Evolutionary conservation across 2,329 filamentous ascomycete genomes (phyloP), one percentile per base, ranked within the genome.

Genomic region (Colletotrichum limetticola): DNA sequence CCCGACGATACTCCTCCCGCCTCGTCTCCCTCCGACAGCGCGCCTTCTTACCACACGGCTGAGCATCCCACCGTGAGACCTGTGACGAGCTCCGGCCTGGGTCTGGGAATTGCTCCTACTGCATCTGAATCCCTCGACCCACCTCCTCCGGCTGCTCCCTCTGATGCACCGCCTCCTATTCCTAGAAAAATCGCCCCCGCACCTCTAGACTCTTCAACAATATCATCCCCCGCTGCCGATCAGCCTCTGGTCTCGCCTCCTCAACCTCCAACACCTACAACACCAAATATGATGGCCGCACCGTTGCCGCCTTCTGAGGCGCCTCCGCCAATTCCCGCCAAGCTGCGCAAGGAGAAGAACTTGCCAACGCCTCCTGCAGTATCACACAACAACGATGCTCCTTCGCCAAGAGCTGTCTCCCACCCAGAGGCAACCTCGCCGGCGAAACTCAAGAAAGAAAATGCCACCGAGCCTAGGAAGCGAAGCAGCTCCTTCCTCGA

Each of bases 401-500:
- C 58, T n/a, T 58, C 68, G 35, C 56, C 61, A 46, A 59, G 71
- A 19, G 56, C 61, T 8, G 53, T 72, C 68, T 58, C 58, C 58
- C 64, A 37, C 69, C 42, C 62, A 5, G 67, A 72, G 14, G 52
- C 59, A 30, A 9, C 26, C 26, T 57, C 63, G 5, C 71, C 64
- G 3, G 71, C 59, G n/a, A 83, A 80, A 75, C 74, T 84, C 61
- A 81, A 78, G 52, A 83, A 83, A 70, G 78, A 78, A 16, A 77
- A 75, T 8, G 74, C 69, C 28, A 74, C 69, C 28, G 78, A 78
- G 14, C 46, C 72, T 61, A 78, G 80, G 37, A 76, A 79, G 60
- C 79, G 82, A 60, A 83, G 81, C 74, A 79, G 72, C 62, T 84
- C 82, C 16, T 79, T 81, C 46, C 78, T 80, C 24, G 67, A 75